Conservation (phyloP, 2,329 filamentous ascomycete species). For the Hirsutella minnesotensis region DNA sequence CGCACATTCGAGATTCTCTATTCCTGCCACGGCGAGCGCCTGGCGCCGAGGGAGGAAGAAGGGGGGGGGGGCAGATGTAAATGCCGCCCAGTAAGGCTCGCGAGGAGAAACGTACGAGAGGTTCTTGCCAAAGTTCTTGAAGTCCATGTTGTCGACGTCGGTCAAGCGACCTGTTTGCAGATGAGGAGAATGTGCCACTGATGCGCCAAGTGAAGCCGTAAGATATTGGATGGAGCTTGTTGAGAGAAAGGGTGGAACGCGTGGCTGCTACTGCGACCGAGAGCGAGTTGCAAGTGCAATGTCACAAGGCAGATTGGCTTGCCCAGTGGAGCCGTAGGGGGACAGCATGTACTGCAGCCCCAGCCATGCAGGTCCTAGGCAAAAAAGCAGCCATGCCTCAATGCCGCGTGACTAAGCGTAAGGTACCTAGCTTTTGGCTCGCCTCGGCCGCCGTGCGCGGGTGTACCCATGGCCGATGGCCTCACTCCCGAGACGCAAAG, state of each 20-base stretch:
- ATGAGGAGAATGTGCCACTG: neutral
- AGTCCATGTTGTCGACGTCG: slow-evolving; percentile 35
- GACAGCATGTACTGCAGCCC: slow-evolving; percentile 3
- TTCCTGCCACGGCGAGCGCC: too few relatives aligned
- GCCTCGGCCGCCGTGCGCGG: too few relatives aligned
- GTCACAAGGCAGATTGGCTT: too few relatives aligned
- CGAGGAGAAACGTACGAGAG: slow-evolving; percentile 32
- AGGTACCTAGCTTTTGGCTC: too few relatives aligned
- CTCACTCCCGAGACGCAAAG: too few relatives aligned
- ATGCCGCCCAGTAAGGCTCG: too few relatives aligned
- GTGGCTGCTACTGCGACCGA: neutral
- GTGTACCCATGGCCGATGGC: too few relatives aligned
- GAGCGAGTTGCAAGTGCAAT: neutral
- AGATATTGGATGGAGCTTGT: neutral
- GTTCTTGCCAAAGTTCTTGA: slow-evolving; percentile 46
- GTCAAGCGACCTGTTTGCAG: neutral
- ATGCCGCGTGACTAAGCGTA: too few relatives aligned
- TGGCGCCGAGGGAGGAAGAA: neutral
- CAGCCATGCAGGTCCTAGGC: too few relatives aligned
- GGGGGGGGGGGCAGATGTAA: neutral
- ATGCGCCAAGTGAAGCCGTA: neutral
- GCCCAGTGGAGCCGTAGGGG: too few relatives aligned
- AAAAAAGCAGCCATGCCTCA: too few relatives aligned
- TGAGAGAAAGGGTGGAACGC: too few relatives aligned
- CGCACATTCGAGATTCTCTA: neutral